Percentiles rank a stretch among this genome's conserved stretches.
These are phyloP conservation scores for Dryas drummondii DNA, from an alignment of 306 rosid species.

Conservation along the genomic window DNA sequence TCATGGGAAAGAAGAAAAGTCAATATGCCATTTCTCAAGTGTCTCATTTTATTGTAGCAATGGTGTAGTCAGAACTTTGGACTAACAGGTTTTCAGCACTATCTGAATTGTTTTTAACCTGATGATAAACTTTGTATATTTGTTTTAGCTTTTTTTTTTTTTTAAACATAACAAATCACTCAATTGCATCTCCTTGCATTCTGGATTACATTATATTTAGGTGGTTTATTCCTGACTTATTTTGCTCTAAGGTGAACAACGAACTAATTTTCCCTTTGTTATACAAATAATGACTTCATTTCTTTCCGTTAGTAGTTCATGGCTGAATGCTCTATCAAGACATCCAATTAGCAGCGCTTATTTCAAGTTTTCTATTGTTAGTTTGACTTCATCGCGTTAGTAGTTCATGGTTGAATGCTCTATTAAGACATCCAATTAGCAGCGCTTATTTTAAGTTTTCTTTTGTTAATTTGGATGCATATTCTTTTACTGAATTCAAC, in stretches of 20 bases:
- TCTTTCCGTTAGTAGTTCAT: neutral
- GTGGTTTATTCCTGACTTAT: neutral
- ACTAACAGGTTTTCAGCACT: neutral
- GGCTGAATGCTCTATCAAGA: neutral
- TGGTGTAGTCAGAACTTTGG: neutral
- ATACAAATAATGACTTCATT: neutral
- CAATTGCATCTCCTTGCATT: neutral
- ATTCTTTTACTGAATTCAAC: neutral
- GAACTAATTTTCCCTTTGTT: neutral
- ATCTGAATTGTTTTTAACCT: neutral
- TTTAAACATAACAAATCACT: neutral
- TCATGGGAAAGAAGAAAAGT: slow-evolving; percentile 10
- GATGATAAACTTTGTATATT: neutral
- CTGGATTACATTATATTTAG: neutral
- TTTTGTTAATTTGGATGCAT: neutral
- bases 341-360: neutral
- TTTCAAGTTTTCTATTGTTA: neutral
- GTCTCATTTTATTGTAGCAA: neutral
- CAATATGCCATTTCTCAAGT: neutral
- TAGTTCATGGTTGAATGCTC: neutral
- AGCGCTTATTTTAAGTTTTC: neutral
- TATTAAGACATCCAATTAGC: neutral
- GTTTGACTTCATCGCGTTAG: neutral
- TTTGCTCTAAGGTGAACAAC: neutral
- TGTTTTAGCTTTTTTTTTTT: too few species aligned